Base-by-base conservation (phyloP, 108 stramenopile species). In the Nitzschia sp. region DNA sequence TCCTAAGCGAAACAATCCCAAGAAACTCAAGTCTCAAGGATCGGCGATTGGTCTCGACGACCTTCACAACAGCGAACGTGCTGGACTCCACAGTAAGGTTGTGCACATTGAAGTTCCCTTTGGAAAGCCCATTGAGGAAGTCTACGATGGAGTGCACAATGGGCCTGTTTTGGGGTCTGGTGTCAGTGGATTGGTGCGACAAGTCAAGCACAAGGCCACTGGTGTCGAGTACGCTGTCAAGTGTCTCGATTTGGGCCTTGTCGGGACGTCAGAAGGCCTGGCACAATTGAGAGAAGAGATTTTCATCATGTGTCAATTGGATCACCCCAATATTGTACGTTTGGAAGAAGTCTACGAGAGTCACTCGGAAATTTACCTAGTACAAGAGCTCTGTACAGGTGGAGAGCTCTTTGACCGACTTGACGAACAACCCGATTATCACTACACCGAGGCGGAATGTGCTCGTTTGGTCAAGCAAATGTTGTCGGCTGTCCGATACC, bases 321-420 rank as follows among this genome's bases (percentile, higher is more conserved):
- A 91, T 67, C 90, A 91, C 62, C 90, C 90, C 40, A 91, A 91
- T 63, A 91, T 91, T 51, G 82, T 79, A 17, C 79, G 84, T 17
- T 61, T 88, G 37, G 84, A 88, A 59, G 87, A 88, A 60, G 84
- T 88, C 17, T 88, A 85, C 63, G 87, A 88, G 61, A 80, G 77
- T 22, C 83, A 84, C 55, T 83, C 83, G 14, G 80, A 86, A 57
- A 91, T 95, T 21, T 95, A 91, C 51, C 80, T 93, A 19, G 93
- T 94, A 41, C 90, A 93, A 66, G 94, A 95, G 53, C 69, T 97
- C 42, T 97, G 96, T 77, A 68, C 85, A 29, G 96, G 96, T 12
- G 96, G 96, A 10, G 96, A 97, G 63, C 81, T 97, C n/a, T 93
- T 95, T 63, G 95, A 97, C 54, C 85, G 90, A 21, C 66, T 96